phyloP scores from a whole-genome alignment of 305 asterid species.

The Rubia balearica region DNA sequence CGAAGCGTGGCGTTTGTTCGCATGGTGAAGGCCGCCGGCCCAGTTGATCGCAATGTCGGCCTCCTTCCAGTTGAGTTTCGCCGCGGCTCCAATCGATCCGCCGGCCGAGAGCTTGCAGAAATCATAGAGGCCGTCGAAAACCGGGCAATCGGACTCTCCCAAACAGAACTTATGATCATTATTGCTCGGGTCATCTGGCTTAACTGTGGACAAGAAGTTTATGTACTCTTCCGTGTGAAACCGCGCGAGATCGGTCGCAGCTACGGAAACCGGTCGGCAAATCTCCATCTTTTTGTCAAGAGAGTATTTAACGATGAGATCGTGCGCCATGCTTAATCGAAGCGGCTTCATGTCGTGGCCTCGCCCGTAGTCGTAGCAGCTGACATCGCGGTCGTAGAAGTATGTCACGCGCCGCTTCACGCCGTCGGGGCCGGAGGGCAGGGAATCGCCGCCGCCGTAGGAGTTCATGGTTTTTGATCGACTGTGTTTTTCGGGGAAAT shows the following conservation, averaged over 20 bases:
- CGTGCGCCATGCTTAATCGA: constrained; percentile 40
- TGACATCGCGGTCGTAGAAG: constrained; percentile 36
- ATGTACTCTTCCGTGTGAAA: constrained; percentile 36
- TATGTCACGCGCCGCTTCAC: constrained; percentile 38
- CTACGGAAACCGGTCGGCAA: constrained; percentile 30
- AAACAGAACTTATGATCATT: constrained; percentile 27
- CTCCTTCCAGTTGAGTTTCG: constrained; percentile 40
- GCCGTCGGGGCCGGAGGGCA: constrained; percentile 34
- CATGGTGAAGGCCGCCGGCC: constrained; percentile 66
- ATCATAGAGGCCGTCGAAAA: constrained; percentile 36
- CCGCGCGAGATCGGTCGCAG: constrained; percentile 22
- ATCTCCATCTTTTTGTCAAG: constrained; percentile 39
- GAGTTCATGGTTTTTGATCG: constrained; percentile 15
- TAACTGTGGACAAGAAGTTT: constrained; percentile 24
- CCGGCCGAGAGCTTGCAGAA: constrained; percentile 56
- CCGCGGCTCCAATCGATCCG: constrained; percentile 59
- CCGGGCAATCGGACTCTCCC: constrained; percentile 42
- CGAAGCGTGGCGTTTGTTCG: constrained; percentile 55
- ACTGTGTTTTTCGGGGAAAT: too few species aligned
- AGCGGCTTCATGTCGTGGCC: constrained; percentile 47
- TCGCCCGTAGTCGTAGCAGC: constrained; percentile 36
- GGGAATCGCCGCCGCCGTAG: constrained; percentile 24
- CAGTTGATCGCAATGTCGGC: constrained; percentile 55
- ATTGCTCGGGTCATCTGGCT: constrained; percentile 26
- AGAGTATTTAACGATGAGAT: constrained; percentile 32